These are phyloP conservation scores for Diutina catenulata DNA, from an alignment of 1,139 yeast genomes.

Conservation along the genomic window DNA sequence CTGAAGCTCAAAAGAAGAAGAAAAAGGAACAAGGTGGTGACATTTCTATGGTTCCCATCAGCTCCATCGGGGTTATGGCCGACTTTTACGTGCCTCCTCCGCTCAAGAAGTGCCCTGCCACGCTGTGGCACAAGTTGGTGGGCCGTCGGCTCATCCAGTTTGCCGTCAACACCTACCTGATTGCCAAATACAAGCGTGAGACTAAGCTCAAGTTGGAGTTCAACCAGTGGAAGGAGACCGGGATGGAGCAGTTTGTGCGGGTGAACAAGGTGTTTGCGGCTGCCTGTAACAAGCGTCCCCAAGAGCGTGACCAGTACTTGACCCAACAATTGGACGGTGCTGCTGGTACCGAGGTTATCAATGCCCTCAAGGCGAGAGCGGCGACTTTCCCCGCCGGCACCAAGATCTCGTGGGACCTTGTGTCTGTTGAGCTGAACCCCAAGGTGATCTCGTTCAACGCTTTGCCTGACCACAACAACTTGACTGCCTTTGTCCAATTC, in stretches of 20 bases:
- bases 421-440: conserved; percentile 60
- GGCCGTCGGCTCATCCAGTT: conserved; percentile 37
- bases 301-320: conserved; percentile 29
- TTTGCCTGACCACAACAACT: conserved; percentile 57
- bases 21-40: conserved; percentile 13
- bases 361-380: conserved; percentile 19
- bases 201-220: conserved; percentile 56
- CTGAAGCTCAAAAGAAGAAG: no score
- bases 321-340: conserved; percentile 30
- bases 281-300: conserved; percentile 22
- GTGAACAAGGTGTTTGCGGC: conserved; percentile 61
- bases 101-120: conserved; percentile 18
- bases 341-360: conserved; percentile 45
- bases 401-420: conserved; percentile 64
- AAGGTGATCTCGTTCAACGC: conserved; percentile 51
- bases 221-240: conserved; percentile 61
- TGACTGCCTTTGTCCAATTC: conserved; percentile 58
- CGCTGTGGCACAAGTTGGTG: conserved; percentile 27
- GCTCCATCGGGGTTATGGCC: conserved; percentile 30
- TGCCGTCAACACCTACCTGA: conserved; percentile 53
- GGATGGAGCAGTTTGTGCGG: conserved; percentile 52
- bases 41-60: conserved; percentile 28
- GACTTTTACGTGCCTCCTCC: conserved; percentile 35
- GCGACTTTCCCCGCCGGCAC: conserved; percentile 30
- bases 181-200: conserved; percentile 51